Conservation (phyloP, 352 stramenopile species). For the Pythium folliculosum region DNA sequence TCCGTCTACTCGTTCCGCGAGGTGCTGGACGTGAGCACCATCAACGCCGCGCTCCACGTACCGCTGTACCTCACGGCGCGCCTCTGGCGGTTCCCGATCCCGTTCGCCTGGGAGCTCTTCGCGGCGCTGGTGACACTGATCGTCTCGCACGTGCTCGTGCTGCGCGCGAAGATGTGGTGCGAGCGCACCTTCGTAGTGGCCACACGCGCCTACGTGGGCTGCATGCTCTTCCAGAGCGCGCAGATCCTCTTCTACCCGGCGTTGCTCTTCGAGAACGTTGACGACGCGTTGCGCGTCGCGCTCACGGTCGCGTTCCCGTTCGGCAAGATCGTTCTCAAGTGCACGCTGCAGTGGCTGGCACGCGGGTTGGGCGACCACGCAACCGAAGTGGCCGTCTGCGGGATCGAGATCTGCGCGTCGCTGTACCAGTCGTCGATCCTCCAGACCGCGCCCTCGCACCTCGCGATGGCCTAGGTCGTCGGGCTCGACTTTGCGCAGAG, state of each 20-base stretch:
- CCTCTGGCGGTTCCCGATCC: slow-evolving; percentile 21
- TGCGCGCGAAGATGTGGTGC: slow-evolving; percentile 6
- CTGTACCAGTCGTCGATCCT: slow-evolving; percentile 21
- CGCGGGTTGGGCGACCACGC: slow-evolving; percentile 5
- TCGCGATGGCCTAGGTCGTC: slow-evolving; percentile 13
- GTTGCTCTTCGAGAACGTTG: slow-evolving; percentile 19
- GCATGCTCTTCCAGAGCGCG: slow-evolving; percentile 10
- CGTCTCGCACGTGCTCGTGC: slow-evolving; percentile 10
- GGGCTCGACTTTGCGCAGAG: slow-evolving; percentile 13
- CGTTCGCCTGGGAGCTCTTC: slow-evolving; percentile 16
- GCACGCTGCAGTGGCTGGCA: not conserved
- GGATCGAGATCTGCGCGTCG: slow-evolving; percentile 5
- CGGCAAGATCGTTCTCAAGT: slow-evolving; percentile 15
- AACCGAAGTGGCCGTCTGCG: slow-evolving; percentile 12
- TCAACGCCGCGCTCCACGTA: slow-evolving; percentile 6
- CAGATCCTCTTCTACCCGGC: slow-evolving; percentile 24
- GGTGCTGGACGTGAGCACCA: not conserved
- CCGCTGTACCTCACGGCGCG: not conserved
- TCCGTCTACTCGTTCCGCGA: slow-evolving; percentile 12
- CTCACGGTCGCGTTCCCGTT: slow-evolving; percentile 17
- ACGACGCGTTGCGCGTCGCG: not conserved
- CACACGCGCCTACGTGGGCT: not conserved
- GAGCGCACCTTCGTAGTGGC: not conserved
- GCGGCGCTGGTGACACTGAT: not conserved
- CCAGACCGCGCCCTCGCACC: slow-evolving; percentile 1